Base-by-base conservation (phyloP, 352 stramenopile species). In the Pythium plurisporium region DNA sequence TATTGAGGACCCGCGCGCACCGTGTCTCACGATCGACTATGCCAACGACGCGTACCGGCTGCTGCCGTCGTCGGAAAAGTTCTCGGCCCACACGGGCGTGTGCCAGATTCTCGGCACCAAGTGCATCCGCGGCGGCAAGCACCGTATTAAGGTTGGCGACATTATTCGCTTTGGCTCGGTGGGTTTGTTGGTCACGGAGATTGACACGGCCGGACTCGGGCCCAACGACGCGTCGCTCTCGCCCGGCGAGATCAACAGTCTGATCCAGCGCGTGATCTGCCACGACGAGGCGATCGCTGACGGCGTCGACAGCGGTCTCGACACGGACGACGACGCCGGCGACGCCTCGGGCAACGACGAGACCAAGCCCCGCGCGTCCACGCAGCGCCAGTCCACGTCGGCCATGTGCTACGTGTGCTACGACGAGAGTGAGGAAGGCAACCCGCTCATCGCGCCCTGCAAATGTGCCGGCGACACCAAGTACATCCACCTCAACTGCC, bases 391-490 rank as follows among this genome's bases (percentile, higher is more conserved):
- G 59, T 92, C 82, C 27, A 88, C 82, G 0, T 89, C 77, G 46
- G 82, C 82, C 25, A 86, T 94, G 51, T 94, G 84, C 65, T 94
- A 94, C 61, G 82, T 94, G 27, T 94, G 84, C 59, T 94, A 94
- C 49, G 84, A 94, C 63, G 84, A 94, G 53, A 76, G 78, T 10
- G 82, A 92, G 58, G 82, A 94, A 17, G 80, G 83, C 56, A 94
- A 98, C 64, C 94, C 94, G 31, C 70, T 98, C 37, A 97, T 98
- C 41, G 87, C 91, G 27, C 94, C 93, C 0, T 98, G 94, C 76
- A 97, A 97, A 64, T 98, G 94, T 59, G 93, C 79, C 59, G 94
- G 94, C 17, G 94, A 98, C 68, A 98, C 94, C 34, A 95, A 96
- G 65, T 97, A 97, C 79, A 96, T 98, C 19, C 94, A 98, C 52